Base-by-base conservation (phyloP, 805 yeast genomes). In the Cyberlindnera suaveolens region DNA sequence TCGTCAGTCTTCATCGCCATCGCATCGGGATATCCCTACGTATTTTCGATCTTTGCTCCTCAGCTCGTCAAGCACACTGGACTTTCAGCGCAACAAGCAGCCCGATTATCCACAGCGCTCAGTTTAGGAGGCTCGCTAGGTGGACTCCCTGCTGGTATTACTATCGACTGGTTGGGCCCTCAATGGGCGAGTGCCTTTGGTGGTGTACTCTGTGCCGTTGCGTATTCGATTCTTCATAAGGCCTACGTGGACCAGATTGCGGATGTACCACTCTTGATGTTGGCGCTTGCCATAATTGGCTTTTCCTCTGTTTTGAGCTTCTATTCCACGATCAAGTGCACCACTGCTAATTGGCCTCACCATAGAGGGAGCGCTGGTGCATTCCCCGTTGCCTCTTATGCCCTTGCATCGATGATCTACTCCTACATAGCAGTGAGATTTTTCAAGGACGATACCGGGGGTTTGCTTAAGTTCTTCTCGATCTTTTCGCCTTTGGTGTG, bases 1-100 rank as follows among this genome's bases (percentile, higher is more conserved):
- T 53, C 57, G 8, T 37, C 52, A 2, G 47, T 50, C 10, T 54
- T 81, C 15, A 80, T 80, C 8, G 74, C 85, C 0, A 53, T 83
- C 38, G 88, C 83, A 0, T 73, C 87, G 3, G 91, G 93, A 3
- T 83, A 89, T 3, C 85, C 87, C 0, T 85, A 85, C 53, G 64
- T 82, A 13, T 85, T 78, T 57, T 85, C 90, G 1, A 76, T 78
- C n/a, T 85, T 78, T 56, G 80, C 88, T 1, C 90, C 91, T 2
- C 89, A 84, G 56, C 64, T 85, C 48, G 71, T 82, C 23, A 64
- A 68, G 20, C 64, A 71, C 50, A 76, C 83, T 19, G 72, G 77
- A 1, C 67, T 84, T 23, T 72, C 82, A 0, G 73, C 83, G 0
- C 66, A 77, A 0, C 77, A 77, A 48, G 76, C 88, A 7, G 85